Conservation (phyloP, 2,329 filamentous ascomycete species). For the Coniochaeta sp. region DNA sequence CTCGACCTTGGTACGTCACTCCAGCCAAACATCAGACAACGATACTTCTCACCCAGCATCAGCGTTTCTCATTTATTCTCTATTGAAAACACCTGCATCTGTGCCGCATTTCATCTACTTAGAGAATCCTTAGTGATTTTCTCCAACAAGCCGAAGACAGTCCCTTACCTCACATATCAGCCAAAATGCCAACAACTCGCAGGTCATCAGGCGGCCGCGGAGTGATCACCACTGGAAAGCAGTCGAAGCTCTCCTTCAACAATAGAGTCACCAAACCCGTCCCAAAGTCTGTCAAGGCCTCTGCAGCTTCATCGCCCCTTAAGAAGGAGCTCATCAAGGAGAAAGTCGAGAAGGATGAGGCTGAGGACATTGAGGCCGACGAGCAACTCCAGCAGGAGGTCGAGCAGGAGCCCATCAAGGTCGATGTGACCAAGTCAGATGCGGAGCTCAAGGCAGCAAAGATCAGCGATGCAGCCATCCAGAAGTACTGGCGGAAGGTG, state of each 20-base stretch:
- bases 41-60: background rate
- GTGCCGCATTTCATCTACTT: background rate
- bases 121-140: background rate
- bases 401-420: constrained; percentile 11
- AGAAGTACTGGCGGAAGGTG: constrained; percentile 68
- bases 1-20: background rate
- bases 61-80: background rate
- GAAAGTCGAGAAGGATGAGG: constrained; percentile 9
- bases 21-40: background rate
- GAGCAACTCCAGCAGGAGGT: constrained; percentile 11
- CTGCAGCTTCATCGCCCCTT: constrained; percentile 24
- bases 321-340: constrained; percentile 21
- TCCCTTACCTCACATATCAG: constrained; percentile 10
- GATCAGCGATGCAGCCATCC: constrained; percentile 61
- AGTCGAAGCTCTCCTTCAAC: constrained; percentile 52
- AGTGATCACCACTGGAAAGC: constrained; percentile 31
- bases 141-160: background rate
- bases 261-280: constrained; percentile 48
- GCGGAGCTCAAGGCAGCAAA: constrained; percentile 52
- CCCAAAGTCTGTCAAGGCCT: constrained; percentile 38
- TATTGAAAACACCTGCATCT: background rate
- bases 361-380: constrained; percentile 12
- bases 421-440: constrained; percentile 30
- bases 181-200: constrained; percentile 40
- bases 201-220: constrained; percentile 34